Conservation (phyloP, 148 eudicot species). For the Persicaria tinctoria region DNA sequence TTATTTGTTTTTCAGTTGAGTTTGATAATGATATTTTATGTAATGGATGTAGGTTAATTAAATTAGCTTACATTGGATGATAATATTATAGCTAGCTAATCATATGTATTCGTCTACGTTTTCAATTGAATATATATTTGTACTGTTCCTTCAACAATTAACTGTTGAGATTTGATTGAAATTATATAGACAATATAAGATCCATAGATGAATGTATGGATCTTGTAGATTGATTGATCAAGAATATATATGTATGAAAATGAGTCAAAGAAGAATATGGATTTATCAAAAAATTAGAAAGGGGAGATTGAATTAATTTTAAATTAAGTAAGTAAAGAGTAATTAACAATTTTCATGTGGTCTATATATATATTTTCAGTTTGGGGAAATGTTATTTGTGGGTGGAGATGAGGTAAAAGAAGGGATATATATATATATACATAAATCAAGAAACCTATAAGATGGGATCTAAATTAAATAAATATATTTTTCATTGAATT, state of each 20-base stretch:
- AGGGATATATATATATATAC: background rate
- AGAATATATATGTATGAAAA: too few species aligned
- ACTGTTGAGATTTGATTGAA: too few species aligned
- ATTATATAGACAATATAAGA: too few species aligned
- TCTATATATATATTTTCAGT: background rate
- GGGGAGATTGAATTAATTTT: background rate
- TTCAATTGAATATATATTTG: background rate
- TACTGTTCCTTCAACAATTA: too few species aligned
- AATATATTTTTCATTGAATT: background rate
- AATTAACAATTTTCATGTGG: background rate
- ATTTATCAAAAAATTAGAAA: too few species aligned
- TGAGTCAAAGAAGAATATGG: background rate
- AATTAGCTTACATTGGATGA: background rate
- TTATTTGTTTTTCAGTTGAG: background rate
- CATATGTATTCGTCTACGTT: background rate
- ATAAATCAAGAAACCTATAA: too few species aligned
- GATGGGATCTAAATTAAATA: too few species aligned
- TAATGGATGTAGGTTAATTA: background rate
- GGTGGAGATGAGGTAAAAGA: background rate
- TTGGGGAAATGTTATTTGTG: background rate
- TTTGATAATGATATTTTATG: background rate
- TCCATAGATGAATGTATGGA: too few species aligned
- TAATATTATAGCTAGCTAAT: background rate
- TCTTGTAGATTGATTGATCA: too few species aligned
- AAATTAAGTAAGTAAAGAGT: background rate